Evolutionary conservation across 352 stramenopile genomes (phyloP), one percentile per base, ranked within the genome.

Genomic region (Globisporangium cystogenes): DNA sequence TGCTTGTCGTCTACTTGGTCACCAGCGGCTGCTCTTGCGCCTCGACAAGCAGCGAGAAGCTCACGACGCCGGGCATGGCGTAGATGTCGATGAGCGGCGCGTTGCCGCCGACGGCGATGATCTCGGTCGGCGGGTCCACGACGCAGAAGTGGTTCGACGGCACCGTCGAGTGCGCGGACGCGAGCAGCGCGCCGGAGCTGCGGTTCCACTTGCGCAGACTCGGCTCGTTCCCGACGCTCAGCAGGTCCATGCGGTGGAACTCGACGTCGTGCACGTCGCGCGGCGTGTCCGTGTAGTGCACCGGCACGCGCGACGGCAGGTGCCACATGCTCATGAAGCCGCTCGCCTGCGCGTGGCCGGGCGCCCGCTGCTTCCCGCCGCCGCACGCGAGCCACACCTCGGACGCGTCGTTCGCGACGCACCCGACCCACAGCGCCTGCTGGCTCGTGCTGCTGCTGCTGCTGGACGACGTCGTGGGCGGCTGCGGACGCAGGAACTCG

Each of bases 271-370:
- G 74, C 40, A 91, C 69, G 64, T 91, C 70, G n/a, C 63, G 67
- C 12, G 67, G 55, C 26, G 78, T 86, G 45, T 69, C 63, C 8
- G 77, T 89, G 42, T 70, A 79, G 42, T 89, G 77, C 39, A 91
- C 67, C 0, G 78, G 75, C 20, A 89, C 76, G 35, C 77, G 78
- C 16, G 81, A 89, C 20, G 81, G 81, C 50, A 91, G 53, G 52
- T 91, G 77, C 81, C 81, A 91, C 74, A 91, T 84, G 43, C 77
- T 67, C 7, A 89, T 36, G 55, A 89, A 91, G 0, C 81, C 81
- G 26, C 41, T 21, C 37, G 41, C 33, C 52, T 65, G 27, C 50
- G 52, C 55, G 48, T 62, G 52, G 42, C 66, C 60, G 36, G 60
- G 43, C 24, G 59, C 43, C n/a, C 60, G 62, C 31, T 72, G 73